Conservation (phyloP, 1,139 yeast species). For the Magnusiomyces ingens region DNA sequence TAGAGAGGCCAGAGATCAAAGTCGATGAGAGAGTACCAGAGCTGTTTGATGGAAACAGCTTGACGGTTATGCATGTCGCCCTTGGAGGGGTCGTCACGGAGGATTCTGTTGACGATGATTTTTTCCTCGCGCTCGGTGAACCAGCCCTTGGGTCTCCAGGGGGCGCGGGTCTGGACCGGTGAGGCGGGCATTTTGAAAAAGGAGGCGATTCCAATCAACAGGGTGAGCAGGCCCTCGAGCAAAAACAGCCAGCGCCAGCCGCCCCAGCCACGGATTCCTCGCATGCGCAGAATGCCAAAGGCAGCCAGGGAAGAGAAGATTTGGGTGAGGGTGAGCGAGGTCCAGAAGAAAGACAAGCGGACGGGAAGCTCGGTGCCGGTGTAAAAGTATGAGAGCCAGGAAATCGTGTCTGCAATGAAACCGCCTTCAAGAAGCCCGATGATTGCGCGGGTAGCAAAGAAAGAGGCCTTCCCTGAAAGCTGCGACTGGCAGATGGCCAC, state of each 20-base stretch:
- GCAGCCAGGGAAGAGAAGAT: constrained; percentile 38
- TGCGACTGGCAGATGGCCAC: constrained; percentile 43
- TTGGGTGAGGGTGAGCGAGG: constrained; percentile 28
- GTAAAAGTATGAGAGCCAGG: constrained; percentile 50
- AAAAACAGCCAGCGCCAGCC: constrained; percentile 67
- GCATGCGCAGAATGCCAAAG: constrained; percentile 40
- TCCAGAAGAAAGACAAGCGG: constrained; percentile 46
- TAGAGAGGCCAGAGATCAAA: constrained; percentile 58
- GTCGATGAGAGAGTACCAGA: constrained; percentile 42
- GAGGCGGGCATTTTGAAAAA: constrained; percentile 56
- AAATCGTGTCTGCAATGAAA: constrained; percentile 46
- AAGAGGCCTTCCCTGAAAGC: constrained; percentile 35
- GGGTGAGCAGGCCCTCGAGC: constrained; percentile 55
- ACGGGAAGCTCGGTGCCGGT: constrained; percentile 43
- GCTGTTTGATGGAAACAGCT: constrained; percentile 38
- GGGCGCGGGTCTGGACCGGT: constrained; percentile 46
- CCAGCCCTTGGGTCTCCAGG: constrained; percentile 54
- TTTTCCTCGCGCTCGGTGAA: constrained; percentile 55
- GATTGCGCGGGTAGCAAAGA: constrained; percentile 40
- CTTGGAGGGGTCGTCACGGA: constrained; percentile 63
- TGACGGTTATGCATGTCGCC: constrained; percentile 65
- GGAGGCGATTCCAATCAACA: constrained; percentile 47
- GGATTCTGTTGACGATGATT: constrained; percentile 53
- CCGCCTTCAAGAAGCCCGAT: constrained; percentile 49
- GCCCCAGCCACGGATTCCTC: constrained; percentile 34